Base-by-base conservation (phyloP, 1,284 basidiomycete species). In the Malassezia restricta region DNA sequence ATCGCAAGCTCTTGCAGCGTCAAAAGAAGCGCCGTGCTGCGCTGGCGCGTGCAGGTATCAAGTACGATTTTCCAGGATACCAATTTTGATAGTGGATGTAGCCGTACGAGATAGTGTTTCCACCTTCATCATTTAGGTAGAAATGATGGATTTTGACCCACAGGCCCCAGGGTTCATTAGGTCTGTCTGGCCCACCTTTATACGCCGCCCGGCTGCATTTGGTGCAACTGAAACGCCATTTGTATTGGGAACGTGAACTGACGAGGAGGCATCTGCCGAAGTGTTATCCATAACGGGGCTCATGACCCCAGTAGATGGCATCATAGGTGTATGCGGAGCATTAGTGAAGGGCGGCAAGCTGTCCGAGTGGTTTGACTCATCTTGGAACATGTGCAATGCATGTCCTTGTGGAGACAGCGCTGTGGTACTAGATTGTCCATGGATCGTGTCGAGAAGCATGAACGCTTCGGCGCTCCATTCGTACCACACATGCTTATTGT, bases 391-490 rank as follows among this genome's bases (percentile, higher is more conserved):
- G 33, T 6, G 44, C 14, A 24, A 46, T 5, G 46, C 37, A 14
- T 29, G 44, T 27, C 38, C 11, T 40, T 15, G 8, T 3, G 39
- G 39, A 12, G 39, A 40, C 11, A 9, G 3, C 3, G 29, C 5
- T 28, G 40, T 5, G 32, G 11, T 37, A 20, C 28, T 37, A 30
- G 33, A 11, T 12, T 2, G 40, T 29, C 30, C 7, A 32, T 33
- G 20, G 31, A 40, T 20, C 20, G 47, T 31, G 44, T 68, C 59
- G 31, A 76, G 57, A 5, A 83, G 81, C 38, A 96, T 77, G 77
- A 86, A 96, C 3, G 84, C 83, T 67, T 96, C 90, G 0, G 88
- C 90, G 65, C 84, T 83, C 94, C 94, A 99, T 75, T 98, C 94
- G 76, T 96, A 98, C 94, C 94, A 99, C 7, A 99, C 88, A 64